A percentile compares a stretch with the other conserved stretches of the same genome.
These are phyloP conservation scores for Candida tunisiensis DNA, from an alignment of 1,139 yeast genomes.

Conservation along the genomic window DNA sequence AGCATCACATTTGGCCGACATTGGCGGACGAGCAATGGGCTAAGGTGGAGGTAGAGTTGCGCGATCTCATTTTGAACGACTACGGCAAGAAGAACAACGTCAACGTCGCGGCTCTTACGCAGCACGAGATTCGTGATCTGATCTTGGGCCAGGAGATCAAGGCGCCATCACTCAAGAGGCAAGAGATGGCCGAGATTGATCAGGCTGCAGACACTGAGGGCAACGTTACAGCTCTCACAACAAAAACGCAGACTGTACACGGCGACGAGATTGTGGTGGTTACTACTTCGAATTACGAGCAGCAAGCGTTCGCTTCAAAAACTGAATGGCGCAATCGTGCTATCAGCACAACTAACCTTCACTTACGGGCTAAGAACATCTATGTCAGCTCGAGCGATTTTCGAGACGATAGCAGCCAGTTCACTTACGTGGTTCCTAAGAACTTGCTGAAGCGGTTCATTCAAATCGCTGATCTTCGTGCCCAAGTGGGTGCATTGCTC, in stretches of 20 bases:
- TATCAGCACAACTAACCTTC: constrained; percentile 56
- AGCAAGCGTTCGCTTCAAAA: constrained; percentile 63
- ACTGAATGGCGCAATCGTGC: constrained; percentile 91
- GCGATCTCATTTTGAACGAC: constrained; percentile 76
- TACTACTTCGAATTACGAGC: constrained; percentile 82
- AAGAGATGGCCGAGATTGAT: constrained; percentile 62
- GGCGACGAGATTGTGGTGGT: constrained; percentile 95
- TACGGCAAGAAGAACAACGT: constrained; percentile 78
- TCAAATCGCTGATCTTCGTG: constrained; percentile 63
- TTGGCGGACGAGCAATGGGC: constrained; percentile 85
- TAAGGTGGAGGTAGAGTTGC: constrained; percentile 67
- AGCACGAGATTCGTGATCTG: constrained; percentile 83
- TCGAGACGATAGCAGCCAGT: constrained; percentile 33
- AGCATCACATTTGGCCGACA: constrained; percentile 89
- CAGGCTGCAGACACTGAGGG: constrained; percentile 23
- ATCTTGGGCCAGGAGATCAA: constrained; percentile 87
- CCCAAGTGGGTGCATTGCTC: constrained; percentile 68
- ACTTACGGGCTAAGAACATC: constrained; percentile 60
- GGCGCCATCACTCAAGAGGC: constrained; percentile 77
- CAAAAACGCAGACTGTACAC: constrained; percentile 77
- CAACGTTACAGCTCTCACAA: constrained; percentile 61
- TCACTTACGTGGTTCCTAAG: constrained; percentile 72
- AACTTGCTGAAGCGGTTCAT: constrained; percentile 65
- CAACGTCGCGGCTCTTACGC: constrained; percentile 75
- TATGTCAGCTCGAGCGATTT: constrained; percentile 47